Evolutionary conservation across 2,329 filamentous ascomycete genomes (phyloP).

Genomic region (Neofusicoccum umdonicola): DNA sequence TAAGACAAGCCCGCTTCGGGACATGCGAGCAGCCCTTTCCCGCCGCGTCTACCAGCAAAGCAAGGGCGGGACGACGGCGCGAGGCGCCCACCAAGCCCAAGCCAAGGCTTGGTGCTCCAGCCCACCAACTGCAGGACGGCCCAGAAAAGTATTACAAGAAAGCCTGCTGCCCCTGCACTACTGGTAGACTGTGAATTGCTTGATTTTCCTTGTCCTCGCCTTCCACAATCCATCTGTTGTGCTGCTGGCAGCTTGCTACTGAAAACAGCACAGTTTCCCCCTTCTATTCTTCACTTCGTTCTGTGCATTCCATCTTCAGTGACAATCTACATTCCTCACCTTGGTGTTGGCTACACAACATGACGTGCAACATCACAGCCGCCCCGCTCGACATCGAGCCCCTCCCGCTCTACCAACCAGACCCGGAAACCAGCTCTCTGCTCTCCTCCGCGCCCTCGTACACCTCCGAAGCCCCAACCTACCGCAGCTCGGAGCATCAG

Average conservation of each 20-base stretch:
- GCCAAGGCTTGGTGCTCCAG: conserved; percentile 20
- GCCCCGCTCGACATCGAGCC: conserved; percentile 27
- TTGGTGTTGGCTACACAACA: conserved; percentile 14
- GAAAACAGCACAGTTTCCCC: no score
- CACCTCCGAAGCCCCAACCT: conserved; percentile 61
- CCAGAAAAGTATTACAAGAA: conserved; percentile 17
- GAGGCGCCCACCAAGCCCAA: background rate
- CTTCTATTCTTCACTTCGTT: background rate
- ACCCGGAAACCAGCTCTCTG: conserved; percentile 67
- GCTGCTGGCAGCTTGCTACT: conserved; percentile 4
- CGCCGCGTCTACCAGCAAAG: background rate
- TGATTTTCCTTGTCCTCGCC: background rate
- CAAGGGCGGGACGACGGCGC: background rate
- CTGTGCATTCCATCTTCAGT: background rate
- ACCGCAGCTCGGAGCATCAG: conserved; percentile 41
- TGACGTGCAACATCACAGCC: conserved; percentile 29
- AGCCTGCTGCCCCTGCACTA: background rate
- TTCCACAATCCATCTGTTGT: background rate
- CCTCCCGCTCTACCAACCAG: conserved; percentile 37
- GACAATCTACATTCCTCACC: background rate
- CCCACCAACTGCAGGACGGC: conserved; percentile 15
- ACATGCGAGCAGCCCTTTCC: background rate
- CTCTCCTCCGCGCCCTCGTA: conserved; percentile 65
- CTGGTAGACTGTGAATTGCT: background rate
- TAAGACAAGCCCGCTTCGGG: background rate